Percentiles rank a stretch among this genome's conserved stretches.
phyloP scores from a whole-genome alignment of 1,284 basidiomycete species.

The Sanghuangporus baumii region DNA sequence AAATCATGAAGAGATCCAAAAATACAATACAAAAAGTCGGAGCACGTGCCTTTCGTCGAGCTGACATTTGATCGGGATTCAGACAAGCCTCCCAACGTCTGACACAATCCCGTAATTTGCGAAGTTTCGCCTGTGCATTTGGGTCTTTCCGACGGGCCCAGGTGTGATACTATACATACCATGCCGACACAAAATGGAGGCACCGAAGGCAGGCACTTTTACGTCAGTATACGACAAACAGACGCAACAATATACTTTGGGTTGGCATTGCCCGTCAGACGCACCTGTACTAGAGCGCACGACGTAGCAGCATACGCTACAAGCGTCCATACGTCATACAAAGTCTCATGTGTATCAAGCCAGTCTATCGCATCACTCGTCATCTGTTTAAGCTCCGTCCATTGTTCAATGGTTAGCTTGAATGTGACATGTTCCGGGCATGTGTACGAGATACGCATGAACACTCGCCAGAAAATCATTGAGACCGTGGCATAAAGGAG shows the following conservation, averaged over 20 bases:
- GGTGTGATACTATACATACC: slow-evolving; percentile 70
- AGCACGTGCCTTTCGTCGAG: slow-evolving; percentile 72
- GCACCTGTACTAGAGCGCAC: slow-evolving; percentile 85
- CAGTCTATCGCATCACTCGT: slow-evolving; percentile 84
- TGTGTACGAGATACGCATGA: slow-evolving; percentile 90
- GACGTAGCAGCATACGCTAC: slow-evolving; percentile 87
- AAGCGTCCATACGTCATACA: slow-evolving; percentile 84
- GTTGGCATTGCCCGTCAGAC: slow-evolving; percentile 22
- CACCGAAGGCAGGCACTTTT: slow-evolving; percentile 3
- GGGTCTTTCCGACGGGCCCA: slow-evolving; percentile 81
- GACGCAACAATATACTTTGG: slow-evolving; percentile 8
- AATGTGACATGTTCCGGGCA: slow-evolving; percentile 85
- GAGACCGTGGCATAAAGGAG: slow-evolving; percentile 82
- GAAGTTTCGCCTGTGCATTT: slow-evolving; percentile 68
- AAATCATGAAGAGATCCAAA: slow-evolving; percentile 12
- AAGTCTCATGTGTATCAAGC: slow-evolving; percentile 75
- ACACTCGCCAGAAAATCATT: slow-evolving; percentile 90
- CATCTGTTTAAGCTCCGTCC: slow-evolving; percentile 67
- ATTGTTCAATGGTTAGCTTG: slow-evolving; percentile 72
- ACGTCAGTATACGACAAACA: slow-evolving; percentile 1
- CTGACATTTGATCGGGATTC: slow-evolving; percentile 84
- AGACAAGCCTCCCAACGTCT: slow-evolving; percentile 78
- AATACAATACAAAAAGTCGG: slow-evolving; percentile 3
- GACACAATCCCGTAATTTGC: slow-evolving; percentile 77
- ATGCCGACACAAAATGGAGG: neutral